These are phyloP conservation scores for Neohortaea acidophila DNA, from an alignment of 495 filamentous ascomycete genomes.

Conservation along the genomic window DNA sequence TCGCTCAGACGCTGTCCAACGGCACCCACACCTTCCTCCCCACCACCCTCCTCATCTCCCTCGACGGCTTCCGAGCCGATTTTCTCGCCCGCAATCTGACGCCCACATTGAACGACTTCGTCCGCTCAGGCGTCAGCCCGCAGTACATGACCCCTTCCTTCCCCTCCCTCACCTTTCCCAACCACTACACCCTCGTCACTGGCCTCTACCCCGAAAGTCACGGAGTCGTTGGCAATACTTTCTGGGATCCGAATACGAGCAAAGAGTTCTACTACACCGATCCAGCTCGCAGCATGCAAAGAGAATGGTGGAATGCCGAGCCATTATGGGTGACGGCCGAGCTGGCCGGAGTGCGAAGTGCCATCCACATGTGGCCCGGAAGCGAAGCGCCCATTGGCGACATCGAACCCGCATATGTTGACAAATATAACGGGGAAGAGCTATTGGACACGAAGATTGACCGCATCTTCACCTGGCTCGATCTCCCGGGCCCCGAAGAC, in stretches of 20 bases:
- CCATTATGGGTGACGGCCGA: slow-evolving; percentile 91
- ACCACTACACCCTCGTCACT: slow-evolving; percentile 89
- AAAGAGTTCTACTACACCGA: slow-evolving; percentile 83
- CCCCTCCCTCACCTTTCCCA: slow-evolving; percentile 93
- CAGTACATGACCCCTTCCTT: slow-evolving; percentile 86
- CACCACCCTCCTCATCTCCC: slow-evolving; percentile 84
- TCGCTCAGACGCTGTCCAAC: slow-evolving; percentile 37
- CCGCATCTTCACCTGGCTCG: slow-evolving; percentile 62
- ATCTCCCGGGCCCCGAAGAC: slow-evolving; percentile 55
- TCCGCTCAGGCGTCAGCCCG: slow-evolving; percentile 73
- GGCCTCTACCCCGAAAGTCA: slow-evolving; percentile 87
- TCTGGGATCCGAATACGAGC: slow-evolving; percentile 65
- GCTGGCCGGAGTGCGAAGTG: slow-evolving; percentile 53
- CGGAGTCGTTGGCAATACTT: slow-evolving; percentile 84
- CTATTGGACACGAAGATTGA: slow-evolving; percentile 55
- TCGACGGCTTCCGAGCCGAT: slow-evolving; percentile 95
- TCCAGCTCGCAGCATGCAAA: slow-evolving; percentile 50
- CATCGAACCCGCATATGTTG: slow-evolving; percentile 57
- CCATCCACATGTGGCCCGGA: slow-evolving; percentile 98
- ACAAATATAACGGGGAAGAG: slow-evolving; percentile 71
- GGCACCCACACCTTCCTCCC: slow-evolving; percentile 76
- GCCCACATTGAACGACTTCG: slow-evolving; percentile 62
- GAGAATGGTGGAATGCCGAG: slow-evolving; percentile 82
- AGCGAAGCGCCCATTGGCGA: slow-evolving; percentile 64
- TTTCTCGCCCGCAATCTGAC: slow-evolving; percentile 74